Conservation (phyloP, 2,329 filamentous ascomycete species). For the Elsinoe arachidis region DNA sequence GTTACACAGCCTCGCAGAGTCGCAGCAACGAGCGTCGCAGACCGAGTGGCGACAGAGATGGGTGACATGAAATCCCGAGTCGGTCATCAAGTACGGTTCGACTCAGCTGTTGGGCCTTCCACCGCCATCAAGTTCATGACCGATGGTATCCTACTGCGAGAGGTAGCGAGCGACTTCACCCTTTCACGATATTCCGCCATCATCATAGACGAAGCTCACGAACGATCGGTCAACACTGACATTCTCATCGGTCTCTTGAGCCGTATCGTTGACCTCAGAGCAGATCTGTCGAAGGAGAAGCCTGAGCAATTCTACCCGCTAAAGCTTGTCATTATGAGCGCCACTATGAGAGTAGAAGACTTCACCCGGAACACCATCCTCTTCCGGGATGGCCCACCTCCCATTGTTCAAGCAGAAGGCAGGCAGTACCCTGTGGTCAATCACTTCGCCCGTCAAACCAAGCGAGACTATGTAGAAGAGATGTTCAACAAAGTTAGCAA, state of each 20-base stretch:
- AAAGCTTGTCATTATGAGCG: conserved; percentile 97
- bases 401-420: conserved; percentile 81
- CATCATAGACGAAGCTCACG: conserved; percentile 93
- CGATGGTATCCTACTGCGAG: conserved; percentile 86
- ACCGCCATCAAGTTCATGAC: conserved; percentile 99
- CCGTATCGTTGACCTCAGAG: conserved; percentile 75
- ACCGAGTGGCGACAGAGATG: conserved; percentile 78
- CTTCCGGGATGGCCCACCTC: conserved; percentile 65
- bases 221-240: conserved; percentile 94
- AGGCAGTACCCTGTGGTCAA: conserved; percentile 83
- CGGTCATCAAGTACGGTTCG: conserved; percentile 88
- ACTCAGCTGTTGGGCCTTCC: conserved; percentile 67
- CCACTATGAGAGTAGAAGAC: conserved; percentile 82
- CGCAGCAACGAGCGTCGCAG: conserved; percentile 93
- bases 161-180: conserved; percentile 82
- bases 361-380: conserved; percentile 76
- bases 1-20: conserved; percentile 92
- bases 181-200: conserved; percentile 86
- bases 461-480: conserved; percentile 83
- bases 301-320: conserved; percentile 60
- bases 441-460: conserved; percentile 78
- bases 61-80: conserved; percentile 69
- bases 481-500: conserved; percentile 77
- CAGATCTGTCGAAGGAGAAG: conserved; percentile 65
- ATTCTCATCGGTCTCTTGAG: conserved; percentile 97